These are phyloP conservation scores for Cladosporium velox DNA, from an alignment of 2,329 filamentous ascomycete species.

Conservation along the genomic window DNA sequence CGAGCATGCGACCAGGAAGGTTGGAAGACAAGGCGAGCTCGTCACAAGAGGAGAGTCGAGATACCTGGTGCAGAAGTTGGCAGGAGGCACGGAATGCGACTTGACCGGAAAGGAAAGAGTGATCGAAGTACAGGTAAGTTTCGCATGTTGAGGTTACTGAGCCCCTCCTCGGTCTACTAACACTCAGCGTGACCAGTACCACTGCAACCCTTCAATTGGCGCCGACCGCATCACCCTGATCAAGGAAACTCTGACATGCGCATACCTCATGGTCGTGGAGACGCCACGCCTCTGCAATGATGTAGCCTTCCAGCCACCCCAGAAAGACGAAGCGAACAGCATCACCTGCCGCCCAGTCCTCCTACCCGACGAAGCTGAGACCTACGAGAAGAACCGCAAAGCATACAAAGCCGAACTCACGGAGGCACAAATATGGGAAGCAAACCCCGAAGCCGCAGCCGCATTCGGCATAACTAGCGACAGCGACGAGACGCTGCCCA, in stretches of 20 bases:
- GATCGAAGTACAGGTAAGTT: slow-evolving; percentile 71
- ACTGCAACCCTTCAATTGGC: slow-evolving; percentile 73
- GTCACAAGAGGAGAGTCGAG: slow-evolving; percentile 81
- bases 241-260: slow-evolving; percentile 87
- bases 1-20: slow-evolving; percentile 44
- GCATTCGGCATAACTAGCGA: slow-evolving; percentile 25
- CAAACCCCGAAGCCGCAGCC: slow-evolving; percentile 36
- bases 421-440: slow-evolving; percentile 27
- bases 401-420: slow-evolving; percentile 25
- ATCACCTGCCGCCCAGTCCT: slow-evolving; percentile 77
- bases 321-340: slow-evolving; percentile 72
- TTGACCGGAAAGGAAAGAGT: slow-evolving; percentile 78
- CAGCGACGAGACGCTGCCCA: background rate
- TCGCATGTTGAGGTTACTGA: background rate
- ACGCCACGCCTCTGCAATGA: slow-evolving; percentile 87
- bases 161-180: background rate
- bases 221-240: slow-evolving; percentile 84
- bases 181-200: slow-evolving; percentile 52
- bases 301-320: slow-evolving; percentile 79
- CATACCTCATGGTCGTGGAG: slow-evolving; percentile 90
- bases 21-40: slow-evolving; percentile 53
- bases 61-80: slow-evolving; percentile 81
- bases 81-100: slow-evolving; percentile 80
- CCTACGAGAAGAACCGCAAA: slow-evolving; percentile 33
- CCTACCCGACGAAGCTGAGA: slow-evolving; percentile 51